Conservation (phyloP, 2,329 filamentous ascomycete genomes). For the Monilinia laxa region DNA sequence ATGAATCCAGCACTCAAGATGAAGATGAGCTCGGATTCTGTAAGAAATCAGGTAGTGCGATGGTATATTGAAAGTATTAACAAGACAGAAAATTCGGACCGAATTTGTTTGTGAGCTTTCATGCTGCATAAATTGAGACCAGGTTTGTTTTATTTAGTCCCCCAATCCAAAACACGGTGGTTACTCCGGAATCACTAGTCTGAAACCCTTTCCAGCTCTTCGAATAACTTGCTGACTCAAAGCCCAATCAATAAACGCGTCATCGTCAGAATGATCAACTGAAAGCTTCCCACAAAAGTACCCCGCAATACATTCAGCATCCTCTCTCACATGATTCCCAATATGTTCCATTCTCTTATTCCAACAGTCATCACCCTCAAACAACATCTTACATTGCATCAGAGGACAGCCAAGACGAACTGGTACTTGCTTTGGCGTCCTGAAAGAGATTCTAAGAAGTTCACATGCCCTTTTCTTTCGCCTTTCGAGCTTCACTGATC, state of each 20-base stretch:
- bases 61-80: no score
- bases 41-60: no score
- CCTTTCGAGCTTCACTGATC: background rate
- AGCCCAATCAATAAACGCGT: background rate
- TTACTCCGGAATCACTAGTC: background rate
- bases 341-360: constrained; percentile 3
- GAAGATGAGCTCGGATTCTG: no score
- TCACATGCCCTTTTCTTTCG: background rate
- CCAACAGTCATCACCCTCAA: background rate
- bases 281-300: background rate
- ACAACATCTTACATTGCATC: background rate
- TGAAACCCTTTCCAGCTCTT: background rate
- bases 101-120: no score
- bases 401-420: constrained; percentile 1
- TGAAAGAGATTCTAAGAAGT: background rate
- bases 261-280: background rate
- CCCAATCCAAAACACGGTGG: no score
- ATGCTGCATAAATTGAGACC: no score
- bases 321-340: background rate
- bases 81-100: no score
- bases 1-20: no score
- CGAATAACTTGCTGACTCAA: background rate
- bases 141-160: background rate
- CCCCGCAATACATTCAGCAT: background rate
- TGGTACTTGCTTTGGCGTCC: background rate